These are phyloP conservation scores for Stereocaulon alpinum DNA, from an alignment of 495 filamentous ascomycete species.

Conservation along the genomic window DNA sequence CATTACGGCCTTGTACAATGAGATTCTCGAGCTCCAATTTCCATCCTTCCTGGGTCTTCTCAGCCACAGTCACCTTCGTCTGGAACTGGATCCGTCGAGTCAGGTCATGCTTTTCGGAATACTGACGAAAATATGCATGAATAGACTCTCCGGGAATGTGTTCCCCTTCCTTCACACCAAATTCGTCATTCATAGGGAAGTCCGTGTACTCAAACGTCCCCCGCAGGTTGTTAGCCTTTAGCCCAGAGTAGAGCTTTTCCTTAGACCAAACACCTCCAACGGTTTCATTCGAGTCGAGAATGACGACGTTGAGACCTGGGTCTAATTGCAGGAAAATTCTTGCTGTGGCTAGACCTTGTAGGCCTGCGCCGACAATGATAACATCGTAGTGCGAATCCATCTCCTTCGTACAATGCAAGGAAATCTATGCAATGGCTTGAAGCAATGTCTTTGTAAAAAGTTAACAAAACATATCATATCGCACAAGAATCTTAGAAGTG, in stretches of 20 bases:
- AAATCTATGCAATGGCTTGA: background rate
- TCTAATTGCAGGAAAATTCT: constrained; percentile 50
- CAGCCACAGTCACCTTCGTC: constrained; percentile 41
- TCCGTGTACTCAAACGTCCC: constrained; percentile 63
- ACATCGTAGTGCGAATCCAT: constrained; percentile 7
- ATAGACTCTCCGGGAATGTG: constrained; percentile 61
- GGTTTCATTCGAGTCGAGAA: constrained; percentile 45
- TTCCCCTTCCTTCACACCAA: constrained; percentile 48
- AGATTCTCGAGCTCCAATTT: constrained; percentile 24
- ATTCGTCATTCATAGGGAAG: constrained; percentile 57
- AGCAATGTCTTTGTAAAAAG: background rate
- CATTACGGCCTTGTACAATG: background rate
- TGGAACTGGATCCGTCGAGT: constrained; percentile 41
- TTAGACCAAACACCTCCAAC: constrained; percentile 65
- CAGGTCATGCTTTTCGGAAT: constrained; percentile 50
- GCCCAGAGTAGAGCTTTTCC: constrained; percentile 53
- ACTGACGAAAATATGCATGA: constrained; percentile 55
- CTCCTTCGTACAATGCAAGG: background rate
- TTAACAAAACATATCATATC: no score
- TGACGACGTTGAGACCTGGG: constrained; percentile 36
- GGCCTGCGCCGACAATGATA: constrained; percentile 32
- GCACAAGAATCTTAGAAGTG: no score
- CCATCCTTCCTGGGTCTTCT: constrained; percentile 38
- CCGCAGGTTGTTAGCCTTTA: constrained; percentile 54
- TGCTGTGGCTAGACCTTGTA: constrained; percentile 49